phyloP scores from a whole-genome alignment of 2,329 filamentous ascomycete species.

The Fusarium kyushuense region DNA sequence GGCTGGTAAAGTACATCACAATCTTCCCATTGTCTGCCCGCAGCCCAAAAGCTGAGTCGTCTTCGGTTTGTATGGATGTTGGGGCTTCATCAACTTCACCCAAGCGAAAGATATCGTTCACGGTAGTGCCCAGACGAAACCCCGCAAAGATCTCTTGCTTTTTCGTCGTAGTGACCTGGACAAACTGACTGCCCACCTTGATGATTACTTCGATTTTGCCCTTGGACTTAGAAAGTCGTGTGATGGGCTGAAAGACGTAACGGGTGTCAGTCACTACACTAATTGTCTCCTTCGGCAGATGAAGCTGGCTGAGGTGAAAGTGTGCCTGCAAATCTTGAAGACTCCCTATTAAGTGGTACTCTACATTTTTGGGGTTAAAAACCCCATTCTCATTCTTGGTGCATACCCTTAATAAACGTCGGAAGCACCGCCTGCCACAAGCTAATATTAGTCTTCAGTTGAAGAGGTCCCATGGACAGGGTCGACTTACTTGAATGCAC shows the following conservation, averaged over 20 bases:
- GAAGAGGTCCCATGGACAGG: too few species aligned
- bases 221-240: conserved; percentile 74
- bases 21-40: conserved; percentile 77
- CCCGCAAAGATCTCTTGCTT: conserved; percentile 76
- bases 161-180: conserved; percentile 76
- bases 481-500: conserved; percentile 67
- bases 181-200: conserved; percentile 76
- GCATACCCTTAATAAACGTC: conserved; percentile 71
- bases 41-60: conserved; percentile 75
- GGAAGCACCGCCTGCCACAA: conserved; percentile 67
- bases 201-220: conserved; percentile 78
- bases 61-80: conserved; percentile 72
- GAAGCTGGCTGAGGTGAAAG: conserved; percentile 74
- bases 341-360: conserved; percentile 74
- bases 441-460: conserved; percentile 16
- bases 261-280: conserved; percentile 75
- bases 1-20: conserved; percentile 78
- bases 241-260: conserved; percentile 74
- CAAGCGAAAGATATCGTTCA: conserved; percentile 78
- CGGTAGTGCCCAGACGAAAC: conserved; percentile 70
- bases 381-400: conserved; percentile 70
- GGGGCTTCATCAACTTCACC: conserved; percentile 76
- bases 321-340: conserved; percentile 74
- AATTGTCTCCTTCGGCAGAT: conserved; percentile 77
- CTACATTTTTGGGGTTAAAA: conserved; percentile 73